Evolutionary conservation across 805 yeast species (phyloP), one percentile per base, ranked within the genome.

Genomic region (Kluyveromyces aestuarii): DNA sequence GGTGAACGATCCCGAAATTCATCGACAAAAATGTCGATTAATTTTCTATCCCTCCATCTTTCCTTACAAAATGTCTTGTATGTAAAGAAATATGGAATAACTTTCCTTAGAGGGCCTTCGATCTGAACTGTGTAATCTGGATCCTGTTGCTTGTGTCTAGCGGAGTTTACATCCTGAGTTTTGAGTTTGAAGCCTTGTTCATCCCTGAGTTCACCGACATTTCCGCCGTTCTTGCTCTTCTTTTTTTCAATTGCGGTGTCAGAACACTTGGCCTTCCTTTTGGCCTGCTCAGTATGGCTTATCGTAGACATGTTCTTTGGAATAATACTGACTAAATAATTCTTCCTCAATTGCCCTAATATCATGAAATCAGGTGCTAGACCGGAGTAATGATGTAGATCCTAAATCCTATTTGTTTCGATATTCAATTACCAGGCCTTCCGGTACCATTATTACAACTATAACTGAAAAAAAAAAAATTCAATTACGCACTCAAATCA

Each of bases 61-160:
- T 76, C 69, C 65, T 93, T 93, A 66, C 97, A 90, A 61, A 82
- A 87, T 0, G 99, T 93, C 66, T 87, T 72, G 61, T 93, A 91
- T 0, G 96, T 89, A 71, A 79, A 91, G 60, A 74, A 85, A 63
- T 93, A 93, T 0, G 99, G 98, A 1, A 80, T 73, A 2, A 93
- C 86, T 52, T 84, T 71, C 42, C 97, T 69, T 45, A 87, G 68
- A 2, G 77, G 69, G 0, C 85, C 87, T 17, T 79, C 81, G 2
- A 82, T 67, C 0, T 59, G 55, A 56, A 82, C 83, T 27, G 73
- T 64, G 2, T 81, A 80, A 1, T 79, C 83, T 41, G 80, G 81
- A 1, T 78, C 72, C 48, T 75, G 81, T 56, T 80, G 83, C 53
- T 79, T 81, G 44, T 66, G 66, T 40, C 77, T 68, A 6, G 69